Evolutionary conservation across 495 filamentous ascomycete genomes (phyloP).

Genomic region (Tetracladium setigerum): DNA sequence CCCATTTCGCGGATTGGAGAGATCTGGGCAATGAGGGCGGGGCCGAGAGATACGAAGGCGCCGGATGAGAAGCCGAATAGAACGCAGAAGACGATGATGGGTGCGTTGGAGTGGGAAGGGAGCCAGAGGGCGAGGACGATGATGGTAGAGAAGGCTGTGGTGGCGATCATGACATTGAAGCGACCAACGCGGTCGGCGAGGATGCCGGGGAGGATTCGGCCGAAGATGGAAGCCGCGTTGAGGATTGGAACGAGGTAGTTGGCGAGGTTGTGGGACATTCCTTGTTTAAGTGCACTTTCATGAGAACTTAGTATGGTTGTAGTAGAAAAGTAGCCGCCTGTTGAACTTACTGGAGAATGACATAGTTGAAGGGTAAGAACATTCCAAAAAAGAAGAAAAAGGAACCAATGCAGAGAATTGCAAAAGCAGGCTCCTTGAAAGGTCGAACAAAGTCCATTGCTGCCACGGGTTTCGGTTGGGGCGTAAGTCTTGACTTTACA

Average conservation of each 20-base stretch:
- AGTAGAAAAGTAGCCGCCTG: neutral
- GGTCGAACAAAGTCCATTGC: constrained; percentile 50
- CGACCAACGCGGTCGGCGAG: constrained; percentile 65
- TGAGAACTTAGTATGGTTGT: constrained; percentile 11
- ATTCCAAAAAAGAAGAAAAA: constrained; percentile 67
- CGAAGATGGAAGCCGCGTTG: constrained; percentile 64
- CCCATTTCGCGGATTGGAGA: constrained; percentile 68
- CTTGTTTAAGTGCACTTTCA: constrained; percentile 37
- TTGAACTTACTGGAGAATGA: constrained; percentile 40
- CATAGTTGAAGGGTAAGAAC: constrained; percentile 67
- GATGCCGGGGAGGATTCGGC: constrained; percentile 67
- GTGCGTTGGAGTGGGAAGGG: constrained; percentile 47
- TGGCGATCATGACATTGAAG: constrained; percentile 65
- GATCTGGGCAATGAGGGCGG: constrained; percentile 57
- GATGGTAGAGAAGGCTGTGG: constrained; percentile 49
- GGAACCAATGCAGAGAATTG: constrained; percentile 37
- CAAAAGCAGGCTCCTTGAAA: constrained; percentile 51
- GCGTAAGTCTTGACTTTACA: constrained; percentile 56
- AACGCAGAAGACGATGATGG: constrained; percentile 57
- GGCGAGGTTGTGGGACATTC: constrained; percentile 50
- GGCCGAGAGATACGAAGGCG: constrained; percentile 58
- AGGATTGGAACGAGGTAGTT: constrained; percentile 65
- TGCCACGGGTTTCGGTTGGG: constrained; percentile 42
- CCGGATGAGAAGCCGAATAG: constrained; percentile 70
- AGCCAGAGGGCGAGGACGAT: constrained; percentile 66